These are phyloP conservation scores for Clitopilus passeckerianus DNA, from an alignment of 768 basidiomycete species.

Conservation along the genomic window DNA sequence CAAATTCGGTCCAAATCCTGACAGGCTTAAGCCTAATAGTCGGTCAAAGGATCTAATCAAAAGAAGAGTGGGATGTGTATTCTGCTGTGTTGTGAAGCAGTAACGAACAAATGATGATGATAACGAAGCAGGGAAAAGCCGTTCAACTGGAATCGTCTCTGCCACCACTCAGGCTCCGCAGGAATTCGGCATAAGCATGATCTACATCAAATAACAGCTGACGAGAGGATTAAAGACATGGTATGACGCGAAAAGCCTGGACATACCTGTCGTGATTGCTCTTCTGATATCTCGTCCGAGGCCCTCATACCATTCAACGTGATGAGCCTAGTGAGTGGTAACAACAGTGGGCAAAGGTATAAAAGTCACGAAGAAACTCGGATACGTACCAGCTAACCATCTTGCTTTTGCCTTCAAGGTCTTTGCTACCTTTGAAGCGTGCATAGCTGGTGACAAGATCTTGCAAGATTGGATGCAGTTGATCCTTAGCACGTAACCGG, in stretches of 20 bases:
- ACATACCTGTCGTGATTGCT: constrained; percentile 84
- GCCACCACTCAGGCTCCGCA: constrained; percentile 61
- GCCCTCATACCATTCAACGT: constrained; percentile 97
- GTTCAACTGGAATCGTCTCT: constrained; percentile 25
- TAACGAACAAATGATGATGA: not conserved
- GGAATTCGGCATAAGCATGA: constrained; percentile 92
- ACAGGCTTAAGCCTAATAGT: too few relatives aligned
- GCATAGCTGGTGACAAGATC: constrained; percentile 95
- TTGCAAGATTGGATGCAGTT: constrained; percentile 89
- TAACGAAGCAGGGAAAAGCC: not conserved
- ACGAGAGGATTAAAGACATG: not conserved
- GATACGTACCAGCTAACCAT: constrained; percentile 83
- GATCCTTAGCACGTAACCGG: constrained; percentile 92
- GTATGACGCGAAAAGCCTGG: not conserved
- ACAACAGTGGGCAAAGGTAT: not conserved
- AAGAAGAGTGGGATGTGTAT: too few relatives aligned
- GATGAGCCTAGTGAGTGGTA: constrained; percentile 66
- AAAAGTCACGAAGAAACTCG: not conserved
- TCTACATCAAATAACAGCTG: constrained; percentile 96
- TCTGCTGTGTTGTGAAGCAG: too few relatives aligned
- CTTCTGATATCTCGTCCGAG: constrained; percentile 92
- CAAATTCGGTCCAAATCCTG: too few relatives aligned
- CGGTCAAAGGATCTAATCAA: too few relatives aligned
- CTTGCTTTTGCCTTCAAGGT: constrained; percentile 93
- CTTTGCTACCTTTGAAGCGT: constrained; percentile 89